Base-by-base conservation (phyloP, 139 green algal genomes). In the Pleodorina starrii region DNA sequence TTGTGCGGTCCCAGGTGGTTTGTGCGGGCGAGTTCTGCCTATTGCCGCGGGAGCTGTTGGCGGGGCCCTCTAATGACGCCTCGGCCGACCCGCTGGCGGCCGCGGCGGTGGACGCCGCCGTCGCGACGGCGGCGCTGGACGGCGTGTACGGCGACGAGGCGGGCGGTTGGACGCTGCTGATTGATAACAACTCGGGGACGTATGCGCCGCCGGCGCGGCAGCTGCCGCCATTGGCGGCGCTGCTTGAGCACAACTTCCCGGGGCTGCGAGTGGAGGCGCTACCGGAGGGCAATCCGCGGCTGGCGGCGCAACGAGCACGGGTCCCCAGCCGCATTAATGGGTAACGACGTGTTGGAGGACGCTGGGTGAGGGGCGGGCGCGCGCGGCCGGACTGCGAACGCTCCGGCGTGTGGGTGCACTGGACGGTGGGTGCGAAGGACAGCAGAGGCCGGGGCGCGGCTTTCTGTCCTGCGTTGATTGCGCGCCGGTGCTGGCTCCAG, bases 131-230 rank as follows among this genome's bases (percentile, higher is more conserved):
- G 0, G 76, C 54, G 16, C 21, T 51, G 42, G 25, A 44, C 38
- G 12, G 11, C 59, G 29, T 36, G 4, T 12, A 3, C 0, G 59
- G 59, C 38, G 12, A 59, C 17, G n/a, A 63, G 11, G n/a, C 32
- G 42, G 48, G 21, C 17, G 84, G 77, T 32, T 71, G 80, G 74
- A 46, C 12, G 29, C 76, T 92, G 21, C 42, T 89, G 14, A 57
- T 92, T 1, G 90, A 92, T 78, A 92, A 92, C 90, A 92, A 92
- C 35, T 80, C 68, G 35, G 48, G 84, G 35, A 89, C 68, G 5
- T 92, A 89, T n/a, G 90, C 90, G 35, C 90, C 90, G 1, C 14
- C 50, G 14, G 44, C 32, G 25, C 19, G 6, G 42, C 35, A 29
- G 35, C 63, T 88, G 63, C 42, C n/a, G 2, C 12, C 46, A 36